phyloP scores from a whole-genome alignment of 139 green algal species.

The Picochlorum sp. region DNA sequence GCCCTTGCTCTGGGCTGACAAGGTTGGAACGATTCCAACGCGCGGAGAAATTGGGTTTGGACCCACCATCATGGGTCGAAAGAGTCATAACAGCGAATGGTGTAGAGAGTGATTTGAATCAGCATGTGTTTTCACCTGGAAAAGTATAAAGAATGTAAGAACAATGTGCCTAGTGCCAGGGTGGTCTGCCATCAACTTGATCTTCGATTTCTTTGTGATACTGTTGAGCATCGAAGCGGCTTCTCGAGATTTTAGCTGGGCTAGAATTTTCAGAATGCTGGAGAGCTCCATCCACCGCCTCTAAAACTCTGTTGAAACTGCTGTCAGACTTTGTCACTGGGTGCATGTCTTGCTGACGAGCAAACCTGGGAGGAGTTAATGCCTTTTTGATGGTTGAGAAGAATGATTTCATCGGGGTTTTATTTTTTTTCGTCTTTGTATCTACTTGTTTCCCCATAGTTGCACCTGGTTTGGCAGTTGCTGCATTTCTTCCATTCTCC shows the following conservation, averaged over 20 bases:
- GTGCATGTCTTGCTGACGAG: no score
- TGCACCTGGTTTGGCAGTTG: not conserved
- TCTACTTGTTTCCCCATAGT: no score
- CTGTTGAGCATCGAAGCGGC: not conserved
- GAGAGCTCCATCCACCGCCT: no score
- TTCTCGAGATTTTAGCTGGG: not conserved
- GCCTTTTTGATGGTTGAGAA: not conserved
- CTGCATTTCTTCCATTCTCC: not conserved
- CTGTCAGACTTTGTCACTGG: no score
- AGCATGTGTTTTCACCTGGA: conserved; percentile 5
- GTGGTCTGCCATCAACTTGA: conserved; percentile 5
- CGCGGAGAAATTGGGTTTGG: conserved; percentile 21
- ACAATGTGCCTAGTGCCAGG: not conserved
- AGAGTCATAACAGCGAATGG: not conserved
- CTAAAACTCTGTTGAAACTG: no score
- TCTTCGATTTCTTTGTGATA: not conserved
- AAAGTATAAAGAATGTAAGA: conserved; percentile 1
- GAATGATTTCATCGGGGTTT: not conserved
- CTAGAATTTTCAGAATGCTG: not conserved
- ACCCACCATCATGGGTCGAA: conserved; percentile 17
- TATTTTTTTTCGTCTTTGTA: not conserved
- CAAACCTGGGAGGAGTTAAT: no score
- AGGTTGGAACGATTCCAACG: conserved; percentile 22
- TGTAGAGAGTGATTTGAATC: conserved; percentile 2
- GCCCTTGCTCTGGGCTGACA: conserved; percentile 18